These are phyloP conservation scores for Zopfia rhizophila DNA, from an alignment of 2,329 filamentous ascomycete species.

Conservation along the genomic window DNA sequence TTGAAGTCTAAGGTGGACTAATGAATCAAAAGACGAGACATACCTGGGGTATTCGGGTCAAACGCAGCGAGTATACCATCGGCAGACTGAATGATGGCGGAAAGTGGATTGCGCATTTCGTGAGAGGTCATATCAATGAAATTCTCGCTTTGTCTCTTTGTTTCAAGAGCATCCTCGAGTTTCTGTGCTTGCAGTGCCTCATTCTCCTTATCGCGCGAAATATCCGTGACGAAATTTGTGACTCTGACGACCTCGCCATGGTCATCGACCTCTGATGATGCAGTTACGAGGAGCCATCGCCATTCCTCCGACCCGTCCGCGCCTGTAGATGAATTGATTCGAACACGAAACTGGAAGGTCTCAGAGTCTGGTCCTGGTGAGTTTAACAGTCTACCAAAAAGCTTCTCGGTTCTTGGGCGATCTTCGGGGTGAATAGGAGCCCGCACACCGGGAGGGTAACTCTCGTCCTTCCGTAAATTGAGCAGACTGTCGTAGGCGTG, in stretches of 20 bases:
- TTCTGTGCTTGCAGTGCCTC: slow-evolving; percentile 30
- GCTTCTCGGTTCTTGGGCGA: slow-evolving; percentile 11
- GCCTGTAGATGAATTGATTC: slow-evolving; percentile 1
- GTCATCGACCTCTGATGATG: slow-evolving; percentile 34
- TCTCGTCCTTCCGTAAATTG: slow-evolving; percentile 1
- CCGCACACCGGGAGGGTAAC: no score
- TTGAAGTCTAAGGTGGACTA: not conserved
- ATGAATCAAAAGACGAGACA: slow-evolving; percentile 2
- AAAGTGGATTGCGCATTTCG: slow-evolving; percentile 49
- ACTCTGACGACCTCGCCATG: slow-evolving; percentile 39
- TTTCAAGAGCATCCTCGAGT: slow-evolving; percentile 42
- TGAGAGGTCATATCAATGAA: slow-evolving; percentile 51
- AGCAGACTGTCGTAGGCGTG: slow-evolving; percentile 1
- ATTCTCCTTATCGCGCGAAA: slow-evolving; percentile 48
- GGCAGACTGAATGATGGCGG: slow-evolving; percentile 45
- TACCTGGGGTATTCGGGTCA: slow-evolving; percentile 17
- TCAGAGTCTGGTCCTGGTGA: not conserved
- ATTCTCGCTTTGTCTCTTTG: slow-evolving; percentile 46
- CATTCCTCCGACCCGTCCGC: slow-evolving; percentile 1
- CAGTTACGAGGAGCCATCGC: slow-evolving; percentile 5
- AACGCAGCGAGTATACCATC: slow-evolving; percentile 43
- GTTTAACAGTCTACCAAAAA: not conserved
- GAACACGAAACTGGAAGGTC: slow-evolving; percentile 7
- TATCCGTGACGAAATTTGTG: slow-evolving; percentile 45
- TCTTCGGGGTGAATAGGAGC: no score